A percentile compares a stretch with the other conserved stretches of the same genome.
Conservation (phyloP, 495 filamentous ascomycete species). For the Trichocladium uniseriatum region DNA sequence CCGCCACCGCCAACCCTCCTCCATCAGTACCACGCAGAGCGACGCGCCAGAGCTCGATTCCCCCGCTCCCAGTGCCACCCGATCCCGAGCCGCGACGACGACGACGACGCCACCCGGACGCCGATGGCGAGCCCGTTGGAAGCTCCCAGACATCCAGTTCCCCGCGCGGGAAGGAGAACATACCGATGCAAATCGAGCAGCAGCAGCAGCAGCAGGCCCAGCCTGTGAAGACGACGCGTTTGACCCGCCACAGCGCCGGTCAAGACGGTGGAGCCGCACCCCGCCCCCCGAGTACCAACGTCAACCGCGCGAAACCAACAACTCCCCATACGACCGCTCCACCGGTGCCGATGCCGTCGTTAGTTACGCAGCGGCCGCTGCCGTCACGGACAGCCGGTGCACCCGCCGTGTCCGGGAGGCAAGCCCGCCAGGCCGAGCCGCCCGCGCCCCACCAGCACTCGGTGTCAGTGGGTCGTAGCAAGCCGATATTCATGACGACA, state of each 20-base stretch:
- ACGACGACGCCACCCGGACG: conserved; percentile 23
- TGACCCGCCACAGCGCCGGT: conserved; percentile 15
- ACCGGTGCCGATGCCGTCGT: background rate
- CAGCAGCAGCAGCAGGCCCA: background rate
- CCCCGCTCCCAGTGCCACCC: conserved; percentile 21
- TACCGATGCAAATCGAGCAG: conserved; percentile 12
- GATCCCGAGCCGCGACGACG: conserved; percentile 30
- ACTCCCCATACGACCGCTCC: background rate
- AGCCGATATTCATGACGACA: conserved; percentile 18
- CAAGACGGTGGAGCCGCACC: background rate
- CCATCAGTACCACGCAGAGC: conserved; percentile 26
- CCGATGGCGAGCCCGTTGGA: conserved; percentile 7
- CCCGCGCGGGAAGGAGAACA: conserved; percentile 25
- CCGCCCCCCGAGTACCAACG: background rate
- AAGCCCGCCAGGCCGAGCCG: background rate
- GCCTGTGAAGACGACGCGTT: conserved; percentile 9
- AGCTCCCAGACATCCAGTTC: background rate
- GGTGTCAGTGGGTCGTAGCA: conserved; percentile 21
- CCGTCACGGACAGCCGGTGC: background rate
- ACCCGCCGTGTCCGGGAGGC: background rate
- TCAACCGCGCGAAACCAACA: background rate
- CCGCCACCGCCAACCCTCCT: background rate
- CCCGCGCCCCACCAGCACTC: conserved; percentile 17
- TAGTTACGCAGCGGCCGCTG: background rate
- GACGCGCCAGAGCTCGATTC: conserved; percentile 34